phyloP scores from a whole-genome alignment of 345 rosid species.

The Salix purpurea region DNA sequence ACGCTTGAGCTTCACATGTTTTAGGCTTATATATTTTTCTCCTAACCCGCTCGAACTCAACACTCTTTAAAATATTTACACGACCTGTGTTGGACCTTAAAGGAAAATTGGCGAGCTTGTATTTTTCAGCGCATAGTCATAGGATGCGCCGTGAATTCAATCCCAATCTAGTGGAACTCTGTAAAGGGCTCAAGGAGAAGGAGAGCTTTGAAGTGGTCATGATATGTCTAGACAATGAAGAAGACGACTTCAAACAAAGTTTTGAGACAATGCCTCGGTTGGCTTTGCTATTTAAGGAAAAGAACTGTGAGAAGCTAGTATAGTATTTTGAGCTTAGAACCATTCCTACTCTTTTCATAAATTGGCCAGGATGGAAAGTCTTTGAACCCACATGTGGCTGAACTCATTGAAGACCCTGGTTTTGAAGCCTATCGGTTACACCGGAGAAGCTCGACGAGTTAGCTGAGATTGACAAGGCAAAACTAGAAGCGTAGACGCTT shows the following conservation, averaged over 20 bases:
- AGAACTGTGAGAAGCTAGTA: constrained; percentile 39
- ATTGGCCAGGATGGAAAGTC: constrained; percentile 74
- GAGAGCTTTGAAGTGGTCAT: constrained; percentile 62
- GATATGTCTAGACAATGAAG: constrained; percentile 54
- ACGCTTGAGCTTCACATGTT: no score
- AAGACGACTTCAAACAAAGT: constrained; percentile 45
- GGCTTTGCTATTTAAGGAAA: constrained; percentile 58
- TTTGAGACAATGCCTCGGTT: constrained; percentile 61
- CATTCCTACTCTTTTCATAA: constrained; percentile 54
- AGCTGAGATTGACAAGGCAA: constrained; percentile 47
- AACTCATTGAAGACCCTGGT: constrained; percentile 60
- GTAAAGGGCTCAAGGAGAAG: constrained; percentile 46
- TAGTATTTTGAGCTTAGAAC: constrained; percentile 49
- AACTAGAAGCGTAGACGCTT: constrained; percentile 49
- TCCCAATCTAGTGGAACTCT: constrained; percentile 44
- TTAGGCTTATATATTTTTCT: no score
- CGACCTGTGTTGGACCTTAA: constrained; percentile 50
- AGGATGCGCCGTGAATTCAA: constrained; percentile 38
- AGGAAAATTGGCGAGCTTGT: constrained; percentile 63
- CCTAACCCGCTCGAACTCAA: no score
- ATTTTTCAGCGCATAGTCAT: constrained; percentile 37
- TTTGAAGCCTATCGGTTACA: constrained; percentile 54
- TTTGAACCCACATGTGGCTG: constrained; percentile 47
- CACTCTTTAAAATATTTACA: no score
- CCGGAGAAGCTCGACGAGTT: constrained; percentile 45